Conservation (phyloP, 2,329 filamentous ascomycete species). For the Phoma sp. region DNA sequence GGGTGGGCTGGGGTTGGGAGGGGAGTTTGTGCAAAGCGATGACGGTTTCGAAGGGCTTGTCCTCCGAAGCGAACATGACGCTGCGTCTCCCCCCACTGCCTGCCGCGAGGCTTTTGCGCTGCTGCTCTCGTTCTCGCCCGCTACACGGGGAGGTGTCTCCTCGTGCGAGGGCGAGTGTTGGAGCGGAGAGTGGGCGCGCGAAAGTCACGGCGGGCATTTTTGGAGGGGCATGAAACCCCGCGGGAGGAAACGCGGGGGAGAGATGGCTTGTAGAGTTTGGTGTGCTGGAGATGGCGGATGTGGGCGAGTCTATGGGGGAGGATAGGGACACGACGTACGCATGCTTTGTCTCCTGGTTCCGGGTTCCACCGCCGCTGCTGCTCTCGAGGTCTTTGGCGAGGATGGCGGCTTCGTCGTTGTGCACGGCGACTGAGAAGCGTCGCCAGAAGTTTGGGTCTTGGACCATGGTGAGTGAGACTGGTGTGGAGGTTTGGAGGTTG, state of each 20-base stretch:
- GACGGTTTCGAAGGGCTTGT: neutral
- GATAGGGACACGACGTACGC: conserved; percentile 44
- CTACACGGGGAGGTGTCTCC: neutral
- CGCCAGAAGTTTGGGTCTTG: conserved; percentile 66
- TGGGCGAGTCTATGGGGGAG: conserved; percentile 18
- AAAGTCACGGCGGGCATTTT: conserved; percentile 12
- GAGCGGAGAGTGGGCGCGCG: conserved; percentile 6
- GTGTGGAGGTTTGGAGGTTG: neutral
- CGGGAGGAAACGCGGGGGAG: conserved; percentile 15
- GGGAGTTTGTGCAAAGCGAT: conserved; percentile 8
- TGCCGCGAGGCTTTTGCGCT: neutral
- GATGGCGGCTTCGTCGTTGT: conserved; percentile 58
- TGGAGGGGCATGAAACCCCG: neutral
- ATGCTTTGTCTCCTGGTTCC: conserved; percentile 40
- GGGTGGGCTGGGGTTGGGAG: neutral
- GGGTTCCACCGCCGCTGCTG: neutral
- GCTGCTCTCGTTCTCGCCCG: neutral
- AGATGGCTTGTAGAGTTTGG: conserved; percentile 29
- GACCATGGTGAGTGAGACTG: conserved; percentile 51
- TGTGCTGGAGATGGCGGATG: conserved; percentile 21
- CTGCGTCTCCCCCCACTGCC: neutral
- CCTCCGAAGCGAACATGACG: neutral
- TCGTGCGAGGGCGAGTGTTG: neutral
- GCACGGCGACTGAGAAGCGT: conserved; percentile 64
- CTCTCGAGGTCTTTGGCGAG: conserved; percentile 11